Evolutionary conservation across 345 rosid genomes (phyloP), one percentile per base, ranked within the genome.

Genomic region (Eucalyptus sp.): DNA sequence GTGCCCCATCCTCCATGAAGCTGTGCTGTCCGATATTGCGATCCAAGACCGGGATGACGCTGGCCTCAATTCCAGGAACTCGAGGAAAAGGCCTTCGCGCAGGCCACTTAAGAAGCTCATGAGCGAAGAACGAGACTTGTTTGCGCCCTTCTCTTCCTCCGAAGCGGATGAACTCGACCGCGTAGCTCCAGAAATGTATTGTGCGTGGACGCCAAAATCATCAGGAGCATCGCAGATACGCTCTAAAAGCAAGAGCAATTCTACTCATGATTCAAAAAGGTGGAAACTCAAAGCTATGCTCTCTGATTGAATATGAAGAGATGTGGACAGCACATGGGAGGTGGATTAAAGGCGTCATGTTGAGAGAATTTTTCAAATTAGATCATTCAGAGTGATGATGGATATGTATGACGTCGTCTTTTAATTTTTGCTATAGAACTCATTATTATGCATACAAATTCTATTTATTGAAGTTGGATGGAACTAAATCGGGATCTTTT

Each of bases 171-270:
- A 96, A 31, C 89, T 95, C 2, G 93, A 92, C 33, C 91, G 93
- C 10, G 84, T 94, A 44, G 87, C 94, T 13, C 92, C 95, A 4
- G 97, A 92, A 20, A 91, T 87, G 33, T 96, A 95, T 91, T 97
- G 99, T 90, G 95, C 92, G 4, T 97, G 99, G 99, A 91, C 89
- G 41, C 97, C 98, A 2, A 94, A 93, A 56, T 88, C 86, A 43
- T 56, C 87, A 8, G 54, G 6, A 3, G 27, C 87, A 83, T 29
- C 14, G 22, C 48, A 20, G 83, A 37, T 13, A 10, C 46, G 46
- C 46, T 41, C 83, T 37, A 41, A 76, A 76, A 76, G 83, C 83
- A 76, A 76, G 83, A 76, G 83, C 83, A 37, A 76, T 76, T 76
- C 83, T 76, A 6, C 83, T 76, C 48, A 97, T 90, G 86, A 92